phyloP scores from a whole-genome alignment of 1,284 basidiomycete genomes.

The Papiliotrema nemorosa region DNA sequence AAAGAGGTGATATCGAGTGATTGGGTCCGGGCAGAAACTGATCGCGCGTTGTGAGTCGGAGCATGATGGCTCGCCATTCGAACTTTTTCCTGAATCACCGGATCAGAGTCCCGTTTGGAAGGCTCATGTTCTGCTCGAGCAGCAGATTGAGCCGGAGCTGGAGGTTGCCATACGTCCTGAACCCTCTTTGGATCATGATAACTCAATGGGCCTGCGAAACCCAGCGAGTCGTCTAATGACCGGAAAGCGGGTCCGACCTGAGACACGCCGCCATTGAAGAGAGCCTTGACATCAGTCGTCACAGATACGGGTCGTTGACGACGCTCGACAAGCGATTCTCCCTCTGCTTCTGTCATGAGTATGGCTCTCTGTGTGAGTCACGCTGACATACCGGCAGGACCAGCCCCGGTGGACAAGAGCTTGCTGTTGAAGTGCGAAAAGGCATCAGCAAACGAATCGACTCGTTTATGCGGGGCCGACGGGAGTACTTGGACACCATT shows the following conservation, averaged over 20 bases:
- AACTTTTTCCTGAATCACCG: conserved; percentile 77
- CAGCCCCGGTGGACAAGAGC: conserved; percentile 65
- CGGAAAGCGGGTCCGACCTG: conserved; percentile 53
- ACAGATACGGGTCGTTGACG: conserved; percentile 77
- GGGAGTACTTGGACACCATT: conserved; percentile 60
- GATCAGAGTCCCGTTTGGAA: conserved; percentile 79
- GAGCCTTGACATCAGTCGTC: conserved; percentile 89
- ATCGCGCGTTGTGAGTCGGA: conserved; percentile 31
- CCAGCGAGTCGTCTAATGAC: conserved; percentile 56
- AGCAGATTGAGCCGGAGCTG: conserved; percentile 38
- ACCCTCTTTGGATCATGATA: conserved; percentile 22
- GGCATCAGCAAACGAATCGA: conserved; percentile 89
- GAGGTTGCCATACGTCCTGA: conserved; percentile 29
- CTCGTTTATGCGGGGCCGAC: conserved; percentile 52
- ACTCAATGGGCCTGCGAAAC: conserved; percentile 28
- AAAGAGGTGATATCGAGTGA: conserved; percentile 50
- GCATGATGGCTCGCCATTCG: conserved; percentile 56
- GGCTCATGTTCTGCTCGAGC: conserved; percentile 61
- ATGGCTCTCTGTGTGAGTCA: conserved; percentile 4
- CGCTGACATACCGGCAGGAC: conserved; percentile 40
- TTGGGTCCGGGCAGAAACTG: conserved; percentile 46
- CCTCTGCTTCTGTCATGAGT: conserved; percentile 61
- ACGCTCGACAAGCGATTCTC: conserved; percentile 68
- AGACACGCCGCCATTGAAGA: conserved; percentile 69
- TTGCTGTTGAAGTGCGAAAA: conserved; percentile 98